phyloP scores from a whole-genome alignment of 2,329 filamentous ascomycete genomes.

The Escovopsis sp. region DNA sequence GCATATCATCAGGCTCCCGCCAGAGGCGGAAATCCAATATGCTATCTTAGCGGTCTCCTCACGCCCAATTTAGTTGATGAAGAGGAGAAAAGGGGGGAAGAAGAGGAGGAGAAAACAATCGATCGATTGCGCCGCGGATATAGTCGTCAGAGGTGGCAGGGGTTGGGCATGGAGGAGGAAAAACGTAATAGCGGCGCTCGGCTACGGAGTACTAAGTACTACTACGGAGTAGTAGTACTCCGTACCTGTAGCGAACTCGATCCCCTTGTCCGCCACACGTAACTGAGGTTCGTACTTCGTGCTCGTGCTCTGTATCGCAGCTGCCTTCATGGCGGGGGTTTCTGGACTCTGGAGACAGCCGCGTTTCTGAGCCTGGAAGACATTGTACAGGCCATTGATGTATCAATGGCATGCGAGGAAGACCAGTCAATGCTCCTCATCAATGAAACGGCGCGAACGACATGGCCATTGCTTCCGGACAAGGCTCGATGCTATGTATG shows the following conservation, averaged over 20 bases:
- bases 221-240: neutral
- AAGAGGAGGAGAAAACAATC: slow-evolving; percentile 4
- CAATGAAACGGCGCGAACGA: too few relatives aligned
- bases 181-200: neutral
- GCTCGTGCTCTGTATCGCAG: too few relatives aligned
- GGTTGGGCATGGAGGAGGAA: neutral
- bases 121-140: neutral
- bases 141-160: neutral
- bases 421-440: too few relatives aligned
- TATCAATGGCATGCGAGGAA: too few relatives aligned
- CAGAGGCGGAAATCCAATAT: slow-evolving; percentile 38
- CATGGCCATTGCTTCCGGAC: too few relatives aligned
- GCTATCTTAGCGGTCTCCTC: slow-evolving; percentile 52
- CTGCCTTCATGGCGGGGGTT: too few relatives aligned
- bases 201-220: neutral
- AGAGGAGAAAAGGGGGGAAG: slow-evolving; percentile 28
- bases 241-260: neutral
- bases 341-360: too few relatives aligned
- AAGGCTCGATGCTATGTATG: too few relatives aligned
- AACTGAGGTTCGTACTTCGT: too few relatives aligned
- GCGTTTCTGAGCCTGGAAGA: too few relatives aligned
- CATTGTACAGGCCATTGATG: too few relatives aligned
- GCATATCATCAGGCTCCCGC: slow-evolving; percentile 51
- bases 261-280: too few relatives aligned
- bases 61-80: slow-evolving; percentile 64